A percentile compares a stretch with the other conserved stretches of the same genome.
Evolutionary conservation across 495 filamentous ascomycete species (phyloP).

Genomic region (Penicillium coffeae): DNA sequence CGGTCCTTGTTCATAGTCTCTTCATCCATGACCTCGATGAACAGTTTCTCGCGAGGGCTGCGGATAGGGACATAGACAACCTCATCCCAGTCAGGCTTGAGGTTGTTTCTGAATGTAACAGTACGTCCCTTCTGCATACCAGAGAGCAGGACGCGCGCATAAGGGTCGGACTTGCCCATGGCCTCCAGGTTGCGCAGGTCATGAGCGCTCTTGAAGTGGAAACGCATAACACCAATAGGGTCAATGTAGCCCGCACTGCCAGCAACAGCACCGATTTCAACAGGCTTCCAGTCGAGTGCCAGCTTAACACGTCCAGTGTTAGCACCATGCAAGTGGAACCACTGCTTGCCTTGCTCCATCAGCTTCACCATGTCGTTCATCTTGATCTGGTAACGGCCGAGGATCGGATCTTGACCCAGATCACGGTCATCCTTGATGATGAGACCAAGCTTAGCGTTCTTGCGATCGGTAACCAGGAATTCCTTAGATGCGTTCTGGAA

Average conservation of each 20-base stretch:
- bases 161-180: slow-evolving; percentile 95
- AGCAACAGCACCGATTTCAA: slow-evolving; percentile 70
- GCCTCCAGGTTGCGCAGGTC: slow-evolving; percentile 89
- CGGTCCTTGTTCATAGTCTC: slow-evolving; percentile 87
- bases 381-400: slow-evolving; percentile 92
- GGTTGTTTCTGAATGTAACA: slow-evolving; percentile 92
- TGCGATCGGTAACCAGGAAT: slow-evolving; percentile 87
- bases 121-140: slow-evolving; percentile 86
- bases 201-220: slow-evolving; percentile 82
- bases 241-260: slow-evolving; percentile 87
- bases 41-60: slow-evolving; percentile 74
- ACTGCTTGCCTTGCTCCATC: slow-evolving; percentile 90
- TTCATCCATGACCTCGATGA: slow-evolving; percentile 93
- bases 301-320: slow-evolving; percentile 86
- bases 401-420: slow-evolving; percentile 70
- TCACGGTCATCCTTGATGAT: slow-evolving; percentile 95
- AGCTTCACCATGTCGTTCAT: slow-evolving; percentile 87
- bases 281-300: slow-evolving; percentile 90
- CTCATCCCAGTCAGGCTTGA: slow-evolving; percentile 95
- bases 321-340: slow-evolving; percentile 82
- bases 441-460: slow-evolving; percentile 80
- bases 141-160: slow-evolving; percentile 81
- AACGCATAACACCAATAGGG: slow-evolving; percentile 87
- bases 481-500: slow-evolving; percentile 90
- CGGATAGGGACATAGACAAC: slow-evolving; percentile 93